phyloP scores from a whole-genome alignment of 1,284 basidiomycete genomes.

The Melampsora allii-populina region DNA sequence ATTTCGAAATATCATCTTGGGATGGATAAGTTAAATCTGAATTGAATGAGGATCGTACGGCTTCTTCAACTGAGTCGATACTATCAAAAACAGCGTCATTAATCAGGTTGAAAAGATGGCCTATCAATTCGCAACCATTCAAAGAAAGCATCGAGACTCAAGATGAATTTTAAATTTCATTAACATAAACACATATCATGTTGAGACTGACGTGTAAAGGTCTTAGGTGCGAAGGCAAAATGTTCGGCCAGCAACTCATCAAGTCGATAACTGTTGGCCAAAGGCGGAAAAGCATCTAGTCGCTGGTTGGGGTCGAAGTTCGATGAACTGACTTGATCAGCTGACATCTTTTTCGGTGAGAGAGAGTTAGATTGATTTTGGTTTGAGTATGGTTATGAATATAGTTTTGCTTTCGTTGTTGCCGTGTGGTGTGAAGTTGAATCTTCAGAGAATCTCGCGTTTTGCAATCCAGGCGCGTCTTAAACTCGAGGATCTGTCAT shows the following conservation, averaged over 20 bases:
- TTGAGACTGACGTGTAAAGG: slow-evolving; percentile 19
- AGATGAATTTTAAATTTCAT: background rate
- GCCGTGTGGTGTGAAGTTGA: background rate
- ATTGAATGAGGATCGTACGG: slow-evolving; percentile 15
- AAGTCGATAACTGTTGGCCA: slow-evolving; percentile 20
- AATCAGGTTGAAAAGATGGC: slow-evolving; percentile 33
- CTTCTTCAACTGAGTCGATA: slow-evolving; percentile 24
- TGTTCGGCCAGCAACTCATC: slow-evolving; percentile 39
- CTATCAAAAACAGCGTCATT: slow-evolving; percentile 33
- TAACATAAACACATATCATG: background rate
- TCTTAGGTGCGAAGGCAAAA: slow-evolving; percentile 36
- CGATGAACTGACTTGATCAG: background rate
- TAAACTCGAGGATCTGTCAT: background rate
- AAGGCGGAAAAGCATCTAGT: slow-evolving; percentile 20
- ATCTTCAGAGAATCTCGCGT: background rate
- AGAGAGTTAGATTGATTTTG: background rate
- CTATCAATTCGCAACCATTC: background rate
- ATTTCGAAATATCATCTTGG: slow-evolving; percentile 33
- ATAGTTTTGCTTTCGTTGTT: background rate
- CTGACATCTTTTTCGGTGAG: background rate
- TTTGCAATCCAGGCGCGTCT: background rate
- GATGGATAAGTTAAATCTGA: slow-evolving; percentile 10
- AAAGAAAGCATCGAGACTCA: background rate
- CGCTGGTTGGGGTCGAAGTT: slow-evolving; percentile 17
- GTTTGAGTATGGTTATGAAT: background rate